These are phyloP conservation scores for Myriangium duriaei DNA, from an alignment of 2,329 filamentous ascomycete genomes.

Conservation along the genomic window DNA sequence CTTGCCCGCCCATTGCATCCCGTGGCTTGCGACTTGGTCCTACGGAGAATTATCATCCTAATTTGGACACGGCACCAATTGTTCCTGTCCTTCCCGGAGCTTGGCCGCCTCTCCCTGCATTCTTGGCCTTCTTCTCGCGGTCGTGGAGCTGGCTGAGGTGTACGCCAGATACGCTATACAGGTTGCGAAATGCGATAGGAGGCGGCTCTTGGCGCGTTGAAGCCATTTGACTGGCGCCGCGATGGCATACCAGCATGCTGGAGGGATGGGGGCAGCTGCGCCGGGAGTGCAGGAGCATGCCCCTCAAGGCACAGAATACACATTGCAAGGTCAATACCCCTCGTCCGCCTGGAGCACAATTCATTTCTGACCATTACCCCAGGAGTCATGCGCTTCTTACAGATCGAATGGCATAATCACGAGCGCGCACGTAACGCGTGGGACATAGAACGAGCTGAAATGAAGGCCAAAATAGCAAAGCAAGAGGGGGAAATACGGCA, in stretches of 20 bases:
- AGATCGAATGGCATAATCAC: constrained; percentile 98
- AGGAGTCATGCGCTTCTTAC: constrained; percentile 98
- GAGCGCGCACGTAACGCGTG: constrained; percentile 95
- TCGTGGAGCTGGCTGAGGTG: too few species aligned
- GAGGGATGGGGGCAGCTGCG: constrained; percentile 46
- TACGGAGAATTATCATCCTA: too few species aligned
- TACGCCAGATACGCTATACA: too few species aligned
- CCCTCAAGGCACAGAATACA: constrained; percentile 56
- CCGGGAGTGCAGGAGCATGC: constrained; percentile 36
- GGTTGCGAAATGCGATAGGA: constrained; percentile 5
- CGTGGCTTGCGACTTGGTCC: too few species aligned
- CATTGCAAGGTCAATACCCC: constrained; percentile 48
- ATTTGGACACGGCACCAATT: too few species aligned
- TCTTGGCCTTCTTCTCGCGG: too few species aligned
- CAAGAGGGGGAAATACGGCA: constrained; percentile 83
- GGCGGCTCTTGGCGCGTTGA: not conserved
- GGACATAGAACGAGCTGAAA: constrained; percentile 98
- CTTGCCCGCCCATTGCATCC: too few species aligned
- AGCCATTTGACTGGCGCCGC: constrained; percentile 15
- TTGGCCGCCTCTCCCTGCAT: too few species aligned
- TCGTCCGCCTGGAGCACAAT: not conserved
- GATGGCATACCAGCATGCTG: constrained; percentile 62
- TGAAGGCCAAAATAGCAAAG: constrained; percentile 93
- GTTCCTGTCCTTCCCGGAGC: too few species aligned
- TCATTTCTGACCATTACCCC: constrained; percentile 16